Percentiles rank a stretch among this genome's conserved stretches.
phyloP scores from a whole-genome alignment of 1,284 basidiomycete genomes.

The Pulveroboletus sp. region DNA sequence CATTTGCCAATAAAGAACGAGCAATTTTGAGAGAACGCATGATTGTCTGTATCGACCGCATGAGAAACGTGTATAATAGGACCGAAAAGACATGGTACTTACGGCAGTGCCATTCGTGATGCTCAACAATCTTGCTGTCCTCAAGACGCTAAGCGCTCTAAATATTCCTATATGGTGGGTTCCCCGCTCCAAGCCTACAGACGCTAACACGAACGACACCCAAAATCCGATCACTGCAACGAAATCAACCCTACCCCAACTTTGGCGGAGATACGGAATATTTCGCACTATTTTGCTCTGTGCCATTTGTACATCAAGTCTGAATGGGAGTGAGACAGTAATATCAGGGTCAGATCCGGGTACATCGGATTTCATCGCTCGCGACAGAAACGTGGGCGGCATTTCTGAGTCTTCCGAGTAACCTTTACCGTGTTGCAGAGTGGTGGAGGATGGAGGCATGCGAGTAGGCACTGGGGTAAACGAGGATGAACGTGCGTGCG shows the following conservation, averaged over 20 bases:
- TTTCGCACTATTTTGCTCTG: conserved; percentile 59
- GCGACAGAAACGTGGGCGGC: conserved; percentile 50
- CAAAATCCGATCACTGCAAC: conserved; percentile 84
- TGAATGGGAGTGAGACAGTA: conserved; percentile 63
- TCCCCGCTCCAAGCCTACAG: conserved; percentile 65
- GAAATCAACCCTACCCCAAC: conserved; percentile 92
- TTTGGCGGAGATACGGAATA: conserved; percentile 88
- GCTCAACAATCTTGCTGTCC: conserved; percentile 82
- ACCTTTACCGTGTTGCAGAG: not conserved
- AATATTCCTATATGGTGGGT: conserved; percentile 83
- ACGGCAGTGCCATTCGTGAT: conserved; percentile 92
- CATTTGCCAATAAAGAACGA: conserved; percentile 83
- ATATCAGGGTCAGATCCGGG: conserved; percentile 33
- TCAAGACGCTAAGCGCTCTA: conserved; percentile 85
- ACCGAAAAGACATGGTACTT: conserved; percentile 30
- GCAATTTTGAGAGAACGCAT: conserved; percentile 92
- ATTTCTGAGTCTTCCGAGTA: conserved; percentile 23
- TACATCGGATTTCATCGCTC: conserved; percentile 50
- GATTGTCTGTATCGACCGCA: conserved; percentile 65
- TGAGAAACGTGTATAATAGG: conserved; percentile 1
- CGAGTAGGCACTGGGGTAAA: conserved; percentile 8
- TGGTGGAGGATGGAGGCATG: not conserved
- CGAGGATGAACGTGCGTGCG: conserved; percentile 13
- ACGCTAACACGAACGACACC: conserved; percentile 75
- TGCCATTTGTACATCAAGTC: conserved; percentile 56